These are phyloP conservation scores for Daldinia sp. DNA, from an alignment of 2,329 filamentous ascomycete species.

Conservation along the genomic window DNA sequence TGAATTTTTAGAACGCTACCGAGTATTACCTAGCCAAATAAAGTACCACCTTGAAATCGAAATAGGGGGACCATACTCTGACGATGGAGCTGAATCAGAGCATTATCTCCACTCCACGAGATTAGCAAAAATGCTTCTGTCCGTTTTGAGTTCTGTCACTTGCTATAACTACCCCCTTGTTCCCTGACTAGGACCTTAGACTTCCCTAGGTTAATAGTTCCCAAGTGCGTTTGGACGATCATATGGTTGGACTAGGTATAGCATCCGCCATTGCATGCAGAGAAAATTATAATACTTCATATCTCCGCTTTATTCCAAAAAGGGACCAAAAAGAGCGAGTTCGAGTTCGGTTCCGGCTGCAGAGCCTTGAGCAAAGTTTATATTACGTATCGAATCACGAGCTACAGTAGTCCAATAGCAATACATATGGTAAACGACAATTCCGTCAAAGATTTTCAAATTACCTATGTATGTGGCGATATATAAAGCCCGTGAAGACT, in stretches of 20 bases:
- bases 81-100: not conserved
- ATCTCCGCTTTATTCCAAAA: not conserved
- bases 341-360: not conserved
- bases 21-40: too few relatives aligned
- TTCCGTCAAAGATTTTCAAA: not conserved
- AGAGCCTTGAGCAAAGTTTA: not conserved
- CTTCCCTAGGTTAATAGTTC: not conserved
- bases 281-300: not conserved
- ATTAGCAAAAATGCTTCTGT: not conserved
- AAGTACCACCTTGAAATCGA: not conserved
- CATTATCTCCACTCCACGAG: not conserved
- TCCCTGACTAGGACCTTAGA: not conserved
- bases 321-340: not conserved
- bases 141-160: not conserved
- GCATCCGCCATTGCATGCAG: not conserved
- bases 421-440: not conserved
- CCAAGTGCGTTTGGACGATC: not conserved
- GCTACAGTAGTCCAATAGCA: not conserved
- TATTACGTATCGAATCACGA: not conserved
- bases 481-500: not conserved
- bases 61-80: not conserved
- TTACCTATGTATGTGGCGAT: not conserved
- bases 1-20: not conserved
- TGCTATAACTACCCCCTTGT: not conserved
- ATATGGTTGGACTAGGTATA: not conserved